Evolutionary conservation across 1,284 basidiomycete species (phyloP).

Genomic region (Tilletia walkeri): DNA sequence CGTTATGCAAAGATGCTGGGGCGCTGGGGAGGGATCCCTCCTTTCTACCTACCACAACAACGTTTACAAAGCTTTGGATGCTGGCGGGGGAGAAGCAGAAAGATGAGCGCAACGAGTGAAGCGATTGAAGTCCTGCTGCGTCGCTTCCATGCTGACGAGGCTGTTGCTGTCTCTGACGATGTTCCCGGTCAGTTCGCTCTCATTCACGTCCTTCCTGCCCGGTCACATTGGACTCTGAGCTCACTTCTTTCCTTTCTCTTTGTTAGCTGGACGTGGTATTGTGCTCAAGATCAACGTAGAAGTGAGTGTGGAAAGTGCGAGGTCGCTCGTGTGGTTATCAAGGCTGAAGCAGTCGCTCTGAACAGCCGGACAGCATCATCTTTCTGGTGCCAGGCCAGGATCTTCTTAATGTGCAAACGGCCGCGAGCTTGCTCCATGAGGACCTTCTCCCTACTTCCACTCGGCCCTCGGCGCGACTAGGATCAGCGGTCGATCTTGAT

Average conservation of each 20-base stretch:
- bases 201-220: background rate
- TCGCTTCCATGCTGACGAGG: background rate
- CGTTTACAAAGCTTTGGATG: no score
- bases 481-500: background rate
- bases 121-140: constrained; percentile 6
- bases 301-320: background rate
- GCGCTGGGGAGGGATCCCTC: no score
- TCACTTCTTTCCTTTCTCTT: no score
- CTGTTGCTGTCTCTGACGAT: constrained; percentile 6
- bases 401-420: constrained; percentile 4
- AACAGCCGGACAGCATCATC: constrained; percentile 15
- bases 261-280: constrained; percentile 14
- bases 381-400: background rate
- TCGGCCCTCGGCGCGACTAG: background rate
- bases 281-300: constrained; percentile 12
- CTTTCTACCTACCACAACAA: no score
- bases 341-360: background rate
- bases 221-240: no score
- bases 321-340: background rate
- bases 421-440: background rate
- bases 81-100: no score
- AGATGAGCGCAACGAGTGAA: background rate
- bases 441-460: background rate
- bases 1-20: no score
- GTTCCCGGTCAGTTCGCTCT: constrained; percentile 8